Base-by-base conservation (phyloP, 257 asterid genomes). In the Linderniella brevidens region DNA sequence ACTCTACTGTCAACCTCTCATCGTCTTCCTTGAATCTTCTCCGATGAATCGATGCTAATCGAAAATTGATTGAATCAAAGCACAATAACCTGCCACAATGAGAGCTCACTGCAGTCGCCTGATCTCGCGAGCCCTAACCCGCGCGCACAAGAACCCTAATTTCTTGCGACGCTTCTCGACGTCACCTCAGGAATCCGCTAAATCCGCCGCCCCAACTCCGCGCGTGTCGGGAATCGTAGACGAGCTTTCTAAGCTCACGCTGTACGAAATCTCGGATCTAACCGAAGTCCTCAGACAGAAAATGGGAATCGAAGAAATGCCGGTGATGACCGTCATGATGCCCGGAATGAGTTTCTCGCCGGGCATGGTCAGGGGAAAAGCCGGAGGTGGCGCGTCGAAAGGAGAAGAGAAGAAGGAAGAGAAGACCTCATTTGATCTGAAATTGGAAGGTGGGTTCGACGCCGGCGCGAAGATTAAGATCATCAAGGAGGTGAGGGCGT, bases 401-500 rank as follows among this genome's bases (percentile, higher is more conserved):
- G 61, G 69, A 65, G 75, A 57, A 41, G 96, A 72, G 58, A 79
- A 67, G 68, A 79, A 78, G 64, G 71, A 57, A 63, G 94, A 76
- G 64, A 86, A 82, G 81, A 86, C 93, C 35, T 64, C 92, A 15
- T 86, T 86, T 58, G 94, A 86, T 61, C 66, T 86, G 83, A 86
- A 77, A 64, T 90, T 86, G 39, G 96, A 86, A 54, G 94, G 93
- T 11, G 96, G 94, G 4, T 86, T 70, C 36, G 93, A 86, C 37
- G 75, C 92, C 0, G 90, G 56, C 35, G 50, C 65, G 3, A 86
- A 79, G 69, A 80, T 86, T 57, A 86, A 86, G 79, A 82, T 86
- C 58, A 86, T 82, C 36, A 86, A 86, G 83, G 96, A 86, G 67
- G 96, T 86, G 37, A 77, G 96, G 51, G 70, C 92, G 35, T 79